Evolutionary conservation across 495 filamentous ascomycete genomes (phyloP), one percentile per base, ranked within the genome.

Genomic region (Chaetomium cochliodes): DNA sequence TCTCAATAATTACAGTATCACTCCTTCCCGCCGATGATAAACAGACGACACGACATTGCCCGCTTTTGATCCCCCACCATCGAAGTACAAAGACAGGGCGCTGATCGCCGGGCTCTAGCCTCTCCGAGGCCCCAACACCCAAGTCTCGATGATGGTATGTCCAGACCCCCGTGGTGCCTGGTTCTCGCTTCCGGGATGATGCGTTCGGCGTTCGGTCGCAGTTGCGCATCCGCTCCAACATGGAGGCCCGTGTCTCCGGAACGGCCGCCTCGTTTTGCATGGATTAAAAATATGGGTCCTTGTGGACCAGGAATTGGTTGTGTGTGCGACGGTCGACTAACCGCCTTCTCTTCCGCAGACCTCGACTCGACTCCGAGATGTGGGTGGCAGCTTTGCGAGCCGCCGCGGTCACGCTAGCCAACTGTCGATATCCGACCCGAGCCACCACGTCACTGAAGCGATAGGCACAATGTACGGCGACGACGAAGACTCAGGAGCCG

Each of bases 381-480:
- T 81, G 73, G 81, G 78, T 72, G 77, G 75, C 71, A 84, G 80
- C 70, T 83, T 84, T 73, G 74, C 80, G 63, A 82, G 74, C 73
- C 78, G 82, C 73, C 80, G 82, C 64, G 82, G 83, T 63, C 83
- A 86, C 76, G 80, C 67, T 58, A 79, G 73, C 67, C 81, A 84
- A 71, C 80, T 84, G 46, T 86, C 83, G 61, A 84, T 86, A 67
- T 84, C 82, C 62, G 83, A 85, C 70, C 78, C 82, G 28, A 91
- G 85, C 76, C 93, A 98, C 81, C 94, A 98, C 86, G 93, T 97
- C 74, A 98, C 94, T 44, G 94, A 98, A 73, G 91, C 93, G 52
- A 97, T 98, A 73, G 93, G 92, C 44, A 92, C 94, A 73, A 88
- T 97, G 87, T 98, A 98, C 78, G 91, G 90, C 74, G 88, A 92